Percentiles rank a stretch among this genome's conserved stretches.
Conservation (phyloP, 75 land plant species). For the Picea sitchensis region DNA sequence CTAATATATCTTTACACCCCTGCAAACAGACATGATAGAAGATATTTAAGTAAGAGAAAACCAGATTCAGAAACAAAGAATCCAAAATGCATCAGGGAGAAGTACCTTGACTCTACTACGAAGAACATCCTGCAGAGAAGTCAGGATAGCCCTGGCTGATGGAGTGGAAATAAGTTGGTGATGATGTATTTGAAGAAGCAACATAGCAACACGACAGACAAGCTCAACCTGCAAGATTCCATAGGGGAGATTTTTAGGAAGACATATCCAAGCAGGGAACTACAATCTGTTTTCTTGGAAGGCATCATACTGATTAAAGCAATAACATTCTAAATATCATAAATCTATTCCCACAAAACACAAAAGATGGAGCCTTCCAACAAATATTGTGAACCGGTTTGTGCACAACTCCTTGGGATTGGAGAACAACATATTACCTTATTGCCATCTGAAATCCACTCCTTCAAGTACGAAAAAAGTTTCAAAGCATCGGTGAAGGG, state of each 20-base stretch:
- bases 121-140: slow-evolving; percentile 54
- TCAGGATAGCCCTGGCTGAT: slow-evolving; percentile 70
- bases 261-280: not conserved
- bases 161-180: slow-evolving; percentile 69
- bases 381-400: not conserved
- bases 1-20: slow-evolving; percentile 83
- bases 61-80: not conserved
- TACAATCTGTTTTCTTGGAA: not conserved
- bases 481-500: slow-evolving; percentile 96
- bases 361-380: not conserved
- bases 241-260: not conserved
- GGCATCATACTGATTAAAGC: not conserved
- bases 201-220: slow-evolving; percentile 60
- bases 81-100: too few species aligned
- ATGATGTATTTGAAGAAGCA: slow-evolving; percentile 82
- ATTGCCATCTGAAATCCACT: slow-evolving; percentile 63
- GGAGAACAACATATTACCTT: slow-evolving; percentile 44
- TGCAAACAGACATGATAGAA: slow-evolving; percentile 26
- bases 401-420: not conserved
- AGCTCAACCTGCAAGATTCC: slow-evolving; percentile 77
- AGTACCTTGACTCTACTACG: slow-evolving; percentile 73
- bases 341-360: not conserved
- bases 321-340: not conserved
- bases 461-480: slow-evolving; percentile 69
- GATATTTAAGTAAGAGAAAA: not conserved